Evolutionary conservation across 2,329 filamentous ascomycete genomes (phyloP).

Genomic region (Neurospora sp.): DNA sequence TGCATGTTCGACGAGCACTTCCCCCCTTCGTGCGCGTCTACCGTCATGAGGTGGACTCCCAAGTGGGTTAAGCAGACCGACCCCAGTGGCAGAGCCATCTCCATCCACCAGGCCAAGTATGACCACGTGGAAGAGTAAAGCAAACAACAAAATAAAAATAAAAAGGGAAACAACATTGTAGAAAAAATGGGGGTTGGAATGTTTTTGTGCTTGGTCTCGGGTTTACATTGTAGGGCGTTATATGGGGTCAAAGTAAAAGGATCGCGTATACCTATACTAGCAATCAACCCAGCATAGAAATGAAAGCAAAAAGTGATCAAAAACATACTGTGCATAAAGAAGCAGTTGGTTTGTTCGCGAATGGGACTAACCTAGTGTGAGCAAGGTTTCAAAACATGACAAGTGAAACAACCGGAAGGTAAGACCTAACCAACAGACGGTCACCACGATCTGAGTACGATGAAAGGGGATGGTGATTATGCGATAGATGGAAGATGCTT

Average conservation of each 20-base stretch:
- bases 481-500: neutral
- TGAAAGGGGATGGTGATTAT: neutral
- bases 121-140: constrained; percentile 31
- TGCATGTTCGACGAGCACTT: constrained; percentile 99
- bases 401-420: neutral
- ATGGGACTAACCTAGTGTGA: neutral
- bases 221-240: constrained; percentile 8
- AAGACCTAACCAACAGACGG: neutral
- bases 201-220: neutral
- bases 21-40: constrained; percentile 80
- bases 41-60: constrained; percentile 92
- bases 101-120: constrained; percentile 69
- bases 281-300: neutral
- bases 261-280: neutral
- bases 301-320: neutral
- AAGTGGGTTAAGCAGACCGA: constrained; percentile 97
- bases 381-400: neutral
- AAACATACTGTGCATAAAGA: neutral
- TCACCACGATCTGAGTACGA: neutral
- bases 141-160: neutral
- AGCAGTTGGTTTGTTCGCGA: neutral
- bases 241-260: constrained; percentile 1
- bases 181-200: neutral
- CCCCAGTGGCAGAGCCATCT: constrained; percentile 80
- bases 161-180: constrained; percentile 13